These are phyloP conservation scores for Trichoderma pleuroti DNA, from an alignment of 2,329 filamentous ascomycete genomes.

Conservation along the genomic window DNA sequence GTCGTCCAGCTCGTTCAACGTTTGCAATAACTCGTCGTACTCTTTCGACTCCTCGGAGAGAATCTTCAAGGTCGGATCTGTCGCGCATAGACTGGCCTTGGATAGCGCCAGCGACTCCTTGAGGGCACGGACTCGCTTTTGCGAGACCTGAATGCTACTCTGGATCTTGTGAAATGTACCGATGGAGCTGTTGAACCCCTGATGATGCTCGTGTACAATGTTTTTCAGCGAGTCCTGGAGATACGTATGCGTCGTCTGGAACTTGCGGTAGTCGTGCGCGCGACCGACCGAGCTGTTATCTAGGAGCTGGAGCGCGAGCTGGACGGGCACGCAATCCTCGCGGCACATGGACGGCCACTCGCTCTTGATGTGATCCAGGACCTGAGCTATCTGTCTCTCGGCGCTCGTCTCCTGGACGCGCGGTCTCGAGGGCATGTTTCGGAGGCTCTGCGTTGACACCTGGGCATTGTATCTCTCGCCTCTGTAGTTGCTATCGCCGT, in stretches of 20 bases:
- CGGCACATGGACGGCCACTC: slow-evolving; percentile 93
- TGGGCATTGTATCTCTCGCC: slow-evolving; percentile 39
- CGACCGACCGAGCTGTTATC: slow-evolving; percentile 91
- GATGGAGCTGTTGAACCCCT: slow-evolving; percentile 98
- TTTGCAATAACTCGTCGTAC: slow-evolving; percentile 85
- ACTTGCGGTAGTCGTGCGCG: slow-evolving; percentile 81
- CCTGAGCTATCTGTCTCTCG: slow-evolving; percentile 55
- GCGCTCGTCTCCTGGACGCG: slow-evolving; percentile 46
- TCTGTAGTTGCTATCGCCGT: slow-evolving; percentile 41
- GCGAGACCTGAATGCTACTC: slow-evolving; percentile 82
- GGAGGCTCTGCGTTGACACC: slow-evolving; percentile 33
- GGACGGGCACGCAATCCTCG: slow-evolving; percentile 85
- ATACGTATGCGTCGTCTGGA: slow-evolving; percentile 77
- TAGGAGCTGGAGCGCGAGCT: slow-evolving; percentile 90
- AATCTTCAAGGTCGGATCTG: slow-evolving; percentile 87
- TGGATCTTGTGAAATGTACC: slow-evolving; percentile 99
- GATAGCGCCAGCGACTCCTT: slow-evolving; percentile 80
- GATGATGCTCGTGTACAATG: slow-evolving; percentile 97
- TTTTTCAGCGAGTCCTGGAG: slow-evolving; percentile 90
- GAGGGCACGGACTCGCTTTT: slow-evolving; percentile 76
- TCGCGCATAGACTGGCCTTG: slow-evolving; percentile 76
- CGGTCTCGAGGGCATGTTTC: slow-evolving; percentile 35
- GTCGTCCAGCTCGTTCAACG: slow-evolving; percentile 80
- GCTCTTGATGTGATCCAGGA: slow-evolving; percentile 77
- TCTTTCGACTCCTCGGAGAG: slow-evolving; percentile 82